Evolutionary conservation across 2,329 filamentous ascomycete species (phyloP).

Genomic region (Pochonia chlamydosporia): DNA sequence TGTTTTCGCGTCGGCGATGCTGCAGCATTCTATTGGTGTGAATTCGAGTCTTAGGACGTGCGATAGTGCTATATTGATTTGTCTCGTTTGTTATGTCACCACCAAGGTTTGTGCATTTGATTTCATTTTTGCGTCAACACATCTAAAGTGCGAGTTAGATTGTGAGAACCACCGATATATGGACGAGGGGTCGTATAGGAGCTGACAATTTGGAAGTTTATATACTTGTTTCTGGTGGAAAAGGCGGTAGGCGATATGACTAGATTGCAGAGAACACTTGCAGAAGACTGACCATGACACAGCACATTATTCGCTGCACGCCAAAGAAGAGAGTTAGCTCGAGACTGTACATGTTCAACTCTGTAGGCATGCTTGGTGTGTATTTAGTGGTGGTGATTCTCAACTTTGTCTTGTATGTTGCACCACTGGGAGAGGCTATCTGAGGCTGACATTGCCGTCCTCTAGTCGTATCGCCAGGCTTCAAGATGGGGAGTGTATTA

Average conservation of each 20-base stretch:
- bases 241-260: slow-evolving; percentile 42
- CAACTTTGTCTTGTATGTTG: slow-evolving; percentile 54
- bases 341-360: slow-evolving; percentile 56
- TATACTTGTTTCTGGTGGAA: slow-evolving; percentile 62
- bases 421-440: no score
- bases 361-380: slow-evolving; percentile 46
- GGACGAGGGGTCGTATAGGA: background rate
- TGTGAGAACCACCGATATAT: slow-evolving; percentile 15
- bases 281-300: slow-evolving; percentile 4
- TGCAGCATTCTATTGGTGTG: slow-evolving; percentile 52
- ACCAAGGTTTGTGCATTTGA: slow-evolving; percentile 44
- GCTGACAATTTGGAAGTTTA: slow-evolving; percentile 30
- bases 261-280: background rate
- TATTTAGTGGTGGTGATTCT: slow-evolving; percentile 45
- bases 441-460: no score
- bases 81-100: slow-evolving; percentile 55
- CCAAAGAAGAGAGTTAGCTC: slow-evolving; percentile 47
- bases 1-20: slow-evolving; percentile 49
- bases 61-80: slow-evolving; percentile 53
- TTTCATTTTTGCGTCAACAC: background rate
- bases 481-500: slow-evolving; percentile 50
- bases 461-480: slow-evolving; percentile 53
- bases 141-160: slow-evolving; percentile 19
- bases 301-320: slow-evolving; percentile 53
- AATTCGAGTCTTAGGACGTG: slow-evolving; percentile 46